Conservation (phyloP, 176 grass and related monocot genomes). For the Coix lacrymajobi region DNA sequence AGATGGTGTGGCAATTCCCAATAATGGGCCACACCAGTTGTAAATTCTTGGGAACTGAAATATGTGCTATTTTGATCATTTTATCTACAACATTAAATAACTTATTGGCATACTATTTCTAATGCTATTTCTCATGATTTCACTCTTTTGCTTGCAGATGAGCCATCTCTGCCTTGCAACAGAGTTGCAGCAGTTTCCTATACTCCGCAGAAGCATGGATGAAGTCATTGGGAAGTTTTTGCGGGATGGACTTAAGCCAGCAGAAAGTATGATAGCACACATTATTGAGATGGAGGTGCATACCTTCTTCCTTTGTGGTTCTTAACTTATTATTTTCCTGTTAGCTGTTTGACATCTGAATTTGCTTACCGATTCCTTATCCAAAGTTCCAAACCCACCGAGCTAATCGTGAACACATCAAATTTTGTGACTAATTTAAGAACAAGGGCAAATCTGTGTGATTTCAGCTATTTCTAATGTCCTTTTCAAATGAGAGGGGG, state of each 20-base stretch:
- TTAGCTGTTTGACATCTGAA: background rate
- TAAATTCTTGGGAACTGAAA: constrained; percentile 4
- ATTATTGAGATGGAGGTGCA: constrained; percentile 97
- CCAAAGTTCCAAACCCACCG: background rate
- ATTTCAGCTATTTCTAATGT: background rate
- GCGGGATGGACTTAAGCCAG: constrained; percentile 85
- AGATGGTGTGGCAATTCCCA: background rate
- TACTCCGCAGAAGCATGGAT: constrained; percentile 87
- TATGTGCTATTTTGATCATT: constrained; percentile 11
- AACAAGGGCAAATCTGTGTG: background rate
- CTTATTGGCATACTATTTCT: constrained; percentile 2
- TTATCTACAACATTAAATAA: background rate
- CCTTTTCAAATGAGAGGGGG: too few relatives aligned
- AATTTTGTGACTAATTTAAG: constrained; percentile 1
- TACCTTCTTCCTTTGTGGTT: background rate
- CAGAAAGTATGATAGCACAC: constrained; percentile 93
- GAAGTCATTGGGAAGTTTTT: constrained; percentile 92
- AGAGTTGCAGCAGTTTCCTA: constrained; percentile 91
- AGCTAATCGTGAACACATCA: background rate
- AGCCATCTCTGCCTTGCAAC: constrained; percentile 67
- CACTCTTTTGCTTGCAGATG: constrained; percentile 52
- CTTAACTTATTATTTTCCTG: background rate
- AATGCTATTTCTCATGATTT: constrained; percentile 20
- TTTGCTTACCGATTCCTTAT: background rate
- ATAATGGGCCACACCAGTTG: background rate